Evolutionary conservation across 495 filamentous ascomycete genomes (phyloP).

Genomic region (Cladorrhinum samala): DNA sequence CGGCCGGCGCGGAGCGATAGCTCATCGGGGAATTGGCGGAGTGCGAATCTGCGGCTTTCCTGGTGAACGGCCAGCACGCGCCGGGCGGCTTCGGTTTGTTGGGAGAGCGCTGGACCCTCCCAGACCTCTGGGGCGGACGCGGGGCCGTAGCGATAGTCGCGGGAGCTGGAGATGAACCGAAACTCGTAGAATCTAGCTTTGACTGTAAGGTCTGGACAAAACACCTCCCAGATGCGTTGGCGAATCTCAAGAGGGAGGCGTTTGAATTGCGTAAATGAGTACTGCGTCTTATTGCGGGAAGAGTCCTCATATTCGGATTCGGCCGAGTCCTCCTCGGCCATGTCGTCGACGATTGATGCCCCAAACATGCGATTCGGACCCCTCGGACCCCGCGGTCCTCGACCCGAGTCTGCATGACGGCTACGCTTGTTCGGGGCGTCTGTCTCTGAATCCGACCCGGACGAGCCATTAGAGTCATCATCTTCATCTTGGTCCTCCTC

Average conservation of each 20-base stretch:
- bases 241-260: conserved; percentile 36
- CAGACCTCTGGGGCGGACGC: neutral
- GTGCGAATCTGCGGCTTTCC: conserved; percentile 31
- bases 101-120: conserved; percentile 11
- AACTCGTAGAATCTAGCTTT: conserved; percentile 25
- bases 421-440: too few species aligned
- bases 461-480: too few species aligned
- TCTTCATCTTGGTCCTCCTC: too few species aligned
- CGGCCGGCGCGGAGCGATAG: conserved; percentile 15
- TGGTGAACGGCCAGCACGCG: conserved; percentile 25
- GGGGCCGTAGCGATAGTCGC: neutral
- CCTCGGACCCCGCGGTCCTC: neutral
- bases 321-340: neutral
- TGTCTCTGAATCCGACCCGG: too few species aligned
- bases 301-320: neutral
- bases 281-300: neutral
- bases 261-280: conserved; percentile 30
- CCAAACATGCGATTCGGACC: neutral
- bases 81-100: conserved; percentile 27
- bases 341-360: neutral
- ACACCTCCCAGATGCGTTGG: conserved; percentile 33
- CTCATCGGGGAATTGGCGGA: conserved; percentile 28
- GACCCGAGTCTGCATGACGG: neutral
- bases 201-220: conserved; percentile 30
- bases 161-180: neutral